Base-by-base conservation (phyloP, 176 grass and related monocot species). In the Oropetium thomaeum region DNA sequence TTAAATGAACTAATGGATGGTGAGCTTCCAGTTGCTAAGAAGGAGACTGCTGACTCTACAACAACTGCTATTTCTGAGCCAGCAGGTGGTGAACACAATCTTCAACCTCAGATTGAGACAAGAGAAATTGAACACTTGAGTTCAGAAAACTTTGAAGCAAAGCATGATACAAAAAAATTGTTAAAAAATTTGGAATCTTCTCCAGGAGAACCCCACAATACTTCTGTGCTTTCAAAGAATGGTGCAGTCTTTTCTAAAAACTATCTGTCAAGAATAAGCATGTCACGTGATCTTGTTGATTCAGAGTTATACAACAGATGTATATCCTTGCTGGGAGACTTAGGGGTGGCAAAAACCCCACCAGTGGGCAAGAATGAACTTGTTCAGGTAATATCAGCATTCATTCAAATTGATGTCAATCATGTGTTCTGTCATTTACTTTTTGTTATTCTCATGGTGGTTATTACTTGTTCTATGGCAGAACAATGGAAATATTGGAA, bases 271-370 rank as follows among this genome's bases (percentile, higher is more conserved):
- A 95, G 80, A 79, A 86, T 90, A 31, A 79, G 63, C 71, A 77
- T 99, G 23, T 95, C 89, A 5, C 73, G 25, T 71, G 80, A 92
- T 79, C 90, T 99, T 65, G 84, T 86, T 65, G 87, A 92, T 84
- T 70, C 79, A 30, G 89, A 96, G 45, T 59, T 96, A 64, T 92
- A 96, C 73, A 27, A 78, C 48, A 96, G 61, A 65, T 90, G 89
- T 69, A 73, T 75, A 38, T 82, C 89, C 49, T 69, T 89, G 76
- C 17, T 92, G 23, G 95, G 74, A 73, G 84, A 80, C 19, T 53
- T 90, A 30, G 86, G 69, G 17, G 59, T 87, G 23, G 43, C 76
- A 66, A 71, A 86, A 68, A 31, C 7, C 4, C 20, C 76, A 63
- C 75, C 80, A 81, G 82, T 82, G 17, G 52, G 48, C 39, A 55